Base-by-base conservation (phyloP, 176 grass and related monocot species). In the Lolium multiflorum region DNA sequence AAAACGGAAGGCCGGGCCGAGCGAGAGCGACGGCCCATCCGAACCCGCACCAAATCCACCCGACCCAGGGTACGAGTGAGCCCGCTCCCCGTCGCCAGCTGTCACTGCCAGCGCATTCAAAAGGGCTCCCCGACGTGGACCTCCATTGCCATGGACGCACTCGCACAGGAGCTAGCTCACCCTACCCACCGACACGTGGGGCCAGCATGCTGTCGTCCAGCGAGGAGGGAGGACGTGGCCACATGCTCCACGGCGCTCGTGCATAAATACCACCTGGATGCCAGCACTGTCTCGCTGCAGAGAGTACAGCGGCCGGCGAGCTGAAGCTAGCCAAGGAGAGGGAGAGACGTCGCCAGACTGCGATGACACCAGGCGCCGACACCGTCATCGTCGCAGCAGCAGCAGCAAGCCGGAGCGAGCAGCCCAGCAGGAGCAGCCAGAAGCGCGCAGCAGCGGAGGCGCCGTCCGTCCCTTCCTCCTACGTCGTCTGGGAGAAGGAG, bases 401-500 rank as follows among this genome's bases (percentile, higher is more conserved):
- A 21, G 61, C 12, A 11, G 69, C 37, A 1, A 47, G 14, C 49
- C 31, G 7, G 54, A 91, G 64, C 79, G 88, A 87, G 75, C 59
- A 82, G 58, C 8, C 11, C 41, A 74, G 62, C 38, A 13, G 43
- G 39, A 71, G 38, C 86, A 49, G 31, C 31, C 31, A 35, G 31
- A 35, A 22, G 71, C 73, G 43, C 71, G 79, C 62, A 11, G 89
- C 62, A 14, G 89, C 89, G 50, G 86, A 78, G 76, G 79, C 87
- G 83, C 84, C 74, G 71, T 84, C 85, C 61, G 39, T 65, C 31
- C 84, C 86, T 18, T 78, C 85, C 11, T 88, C 91, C 69, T 93
- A 93, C 87, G 87, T 80, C 74, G 91, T 93, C 49, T 96, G 89
- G 89, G 91, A 90, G 84, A 93, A 93, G 85, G 94, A 96, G 87